Conservation (phyloP, 2,329 filamentous ascomycete genomes). For the Sporothrix mexicana region DNA sequence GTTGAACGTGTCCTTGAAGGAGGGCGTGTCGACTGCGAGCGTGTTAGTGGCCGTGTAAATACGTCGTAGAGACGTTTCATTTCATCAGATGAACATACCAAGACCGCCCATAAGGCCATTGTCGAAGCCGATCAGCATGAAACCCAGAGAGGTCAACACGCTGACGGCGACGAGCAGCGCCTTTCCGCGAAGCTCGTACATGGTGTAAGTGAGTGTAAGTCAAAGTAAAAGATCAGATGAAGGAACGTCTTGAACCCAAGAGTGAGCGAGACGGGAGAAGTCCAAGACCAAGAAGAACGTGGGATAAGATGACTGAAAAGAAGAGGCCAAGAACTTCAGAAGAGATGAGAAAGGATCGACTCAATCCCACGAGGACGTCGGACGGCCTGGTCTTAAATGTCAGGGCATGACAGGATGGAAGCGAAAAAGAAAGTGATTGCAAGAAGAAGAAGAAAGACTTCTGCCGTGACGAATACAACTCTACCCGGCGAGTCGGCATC, state of each 20-base stretch:
- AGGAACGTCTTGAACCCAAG: not conserved
- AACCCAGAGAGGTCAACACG: constrained; percentile 33
- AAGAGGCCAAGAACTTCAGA: not conserved
- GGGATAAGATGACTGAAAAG: not conserved
- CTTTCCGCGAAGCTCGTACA: constrained; percentile 27
- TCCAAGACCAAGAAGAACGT: no score
- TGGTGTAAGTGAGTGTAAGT: constrained; percentile 30
- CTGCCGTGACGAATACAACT: not conserved
- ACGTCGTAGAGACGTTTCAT: no score
- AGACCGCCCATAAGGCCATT: constrained; percentile 35
- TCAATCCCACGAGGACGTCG: constrained; percentile 1
- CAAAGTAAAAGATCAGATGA: not conserved
- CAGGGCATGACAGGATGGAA: not conserved
- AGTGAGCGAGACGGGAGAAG: not conserved
- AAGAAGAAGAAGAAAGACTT: not conserved
- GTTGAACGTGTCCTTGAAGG: constrained; percentile 31
- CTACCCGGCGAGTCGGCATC: constrained; percentile 16
- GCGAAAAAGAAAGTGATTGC: not conserved
- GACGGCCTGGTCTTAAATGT: constrained; percentile 20
- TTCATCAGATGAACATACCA: no score
- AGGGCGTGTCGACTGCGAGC: constrained; percentile 24
- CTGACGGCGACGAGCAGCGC: constrained; percentile 31
- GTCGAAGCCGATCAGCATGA: constrained; percentile 35
- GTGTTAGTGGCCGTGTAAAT: no score
- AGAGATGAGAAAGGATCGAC: constrained; percentile 1